Conservation (phyloP, 768 basidiomycete genomes). For the Naganishia randhawae region DNA sequence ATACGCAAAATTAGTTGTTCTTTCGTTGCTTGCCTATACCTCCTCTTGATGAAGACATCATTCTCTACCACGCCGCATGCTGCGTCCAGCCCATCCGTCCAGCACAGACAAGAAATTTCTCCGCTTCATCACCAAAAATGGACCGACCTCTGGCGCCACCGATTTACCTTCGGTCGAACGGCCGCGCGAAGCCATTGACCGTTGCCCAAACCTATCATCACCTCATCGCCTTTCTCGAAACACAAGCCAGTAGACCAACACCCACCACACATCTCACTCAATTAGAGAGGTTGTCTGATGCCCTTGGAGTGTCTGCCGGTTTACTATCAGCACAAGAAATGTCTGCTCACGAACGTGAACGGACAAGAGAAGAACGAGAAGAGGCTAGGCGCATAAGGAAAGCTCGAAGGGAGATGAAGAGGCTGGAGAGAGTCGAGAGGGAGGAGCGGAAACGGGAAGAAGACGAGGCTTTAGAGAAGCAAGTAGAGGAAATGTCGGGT, state of each 20-base stretch:
- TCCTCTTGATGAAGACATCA: not conserved
- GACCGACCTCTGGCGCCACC: constrained; percentile 26
- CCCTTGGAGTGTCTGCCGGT: constrained; percentile 24
- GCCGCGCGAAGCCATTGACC: constrained; percentile 3
- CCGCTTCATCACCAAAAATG: not conserved
- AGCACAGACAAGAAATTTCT: not conserved
- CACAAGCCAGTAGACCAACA: not conserved
- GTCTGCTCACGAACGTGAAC: constrained; percentile 30
- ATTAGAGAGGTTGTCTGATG: constrained; percentile 16
- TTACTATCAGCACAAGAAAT: constrained; percentile 11
- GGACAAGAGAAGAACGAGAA: constrained; percentile 40
- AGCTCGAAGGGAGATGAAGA: constrained; percentile 35
- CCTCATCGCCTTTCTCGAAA: constrained; percentile 20
- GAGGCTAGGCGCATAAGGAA: constrained; percentile 32
- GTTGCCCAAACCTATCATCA: constrained; percentile 17
- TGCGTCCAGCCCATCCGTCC: not conserved
- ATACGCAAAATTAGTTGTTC: not conserved
- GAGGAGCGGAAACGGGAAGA: constrained; percentile 37
- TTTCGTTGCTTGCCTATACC: not conserved
- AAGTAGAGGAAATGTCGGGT: constrained; percentile 33
- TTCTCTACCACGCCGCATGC: not conserved
- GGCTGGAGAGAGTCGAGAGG: constrained; percentile 40
- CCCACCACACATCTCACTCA: constrained; percentile 23
- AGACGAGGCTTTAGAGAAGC: constrained; percentile 38
- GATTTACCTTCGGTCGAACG: constrained; percentile 7